Evolutionary conservation across 1,284 basidiomycete genomes (phyloP).

Genomic region (Ustilago trichophora): DNA sequence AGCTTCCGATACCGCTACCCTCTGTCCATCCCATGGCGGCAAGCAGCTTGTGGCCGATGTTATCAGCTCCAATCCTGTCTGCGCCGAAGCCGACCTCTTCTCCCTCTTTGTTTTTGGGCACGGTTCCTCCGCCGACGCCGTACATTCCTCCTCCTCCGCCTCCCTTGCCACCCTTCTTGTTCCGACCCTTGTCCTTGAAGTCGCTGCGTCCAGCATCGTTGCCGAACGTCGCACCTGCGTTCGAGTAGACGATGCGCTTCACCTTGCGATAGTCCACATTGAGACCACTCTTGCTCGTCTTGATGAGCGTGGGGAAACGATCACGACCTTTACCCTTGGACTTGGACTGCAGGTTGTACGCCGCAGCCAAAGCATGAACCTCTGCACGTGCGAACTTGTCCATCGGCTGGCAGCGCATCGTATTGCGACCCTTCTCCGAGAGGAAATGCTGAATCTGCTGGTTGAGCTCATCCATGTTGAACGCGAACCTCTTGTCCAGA

Average conservation of each 20-base stretch:
- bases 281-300: slow-evolving; percentile 49
- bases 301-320: slow-evolving; percentile 63
- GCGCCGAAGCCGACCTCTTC: slow-evolving; percentile 62
- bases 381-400: slow-evolving; percentile 63
- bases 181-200: slow-evolving; percentile 23
- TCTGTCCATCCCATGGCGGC: slow-evolving; percentile 64
- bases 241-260: slow-evolving; percentile 39
- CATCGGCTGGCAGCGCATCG: slow-evolving; percentile 63
- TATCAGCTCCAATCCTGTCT: slow-evolving; percentile 61
- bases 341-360: slow-evolving; percentile 57
- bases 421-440: slow-evolving; percentile 40
- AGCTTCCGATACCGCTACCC: slow-evolving; percentile 58
- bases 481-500: slow-evolving; percentile 34
- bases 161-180: slow-evolving; percentile 25
- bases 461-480: slow-evolving; percentile 56
- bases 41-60: slow-evolving; percentile 63
- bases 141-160: slow-evolving; percentile 18
- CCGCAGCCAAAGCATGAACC: slow-evolving; percentile 62
- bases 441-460: slow-evolving; percentile 59
- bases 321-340: slow-evolving; percentile 52
- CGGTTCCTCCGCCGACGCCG: slow-evolving; percentile 38
- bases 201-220: slow-evolving; percentile 35
- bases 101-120: slow-evolving; percentile 59
- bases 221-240: slow-evolving; percentile 50
- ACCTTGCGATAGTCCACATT: slow-evolving; percentile 50